Conservation (phyloP, 164 flowering plant species). For the Aristolochia contorta region DNA sequence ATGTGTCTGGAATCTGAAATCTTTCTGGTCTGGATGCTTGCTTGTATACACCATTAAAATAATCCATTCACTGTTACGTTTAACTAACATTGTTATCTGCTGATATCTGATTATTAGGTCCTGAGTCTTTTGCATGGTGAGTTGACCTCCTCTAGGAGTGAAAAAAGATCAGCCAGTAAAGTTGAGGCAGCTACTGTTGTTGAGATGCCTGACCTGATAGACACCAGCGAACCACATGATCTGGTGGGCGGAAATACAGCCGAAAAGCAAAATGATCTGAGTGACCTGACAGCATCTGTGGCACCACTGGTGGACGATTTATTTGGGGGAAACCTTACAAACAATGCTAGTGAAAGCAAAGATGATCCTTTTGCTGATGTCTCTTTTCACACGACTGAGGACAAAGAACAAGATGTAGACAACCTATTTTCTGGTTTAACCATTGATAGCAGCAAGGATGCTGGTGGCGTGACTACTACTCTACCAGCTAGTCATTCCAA, state of each 20-base stretch:
- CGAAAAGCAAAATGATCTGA: slow-evolving; percentile 19
- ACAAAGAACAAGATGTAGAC: slow-evolving; percentile 25
- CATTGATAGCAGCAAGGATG: not conserved
- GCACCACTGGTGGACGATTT: slow-evolving; percentile 56
- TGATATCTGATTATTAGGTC: slow-evolving; percentile 37
- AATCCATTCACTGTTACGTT: not conserved
- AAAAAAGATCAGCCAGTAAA: slow-evolving; percentile 25
- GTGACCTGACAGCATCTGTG: slow-evolving; percentile 13
- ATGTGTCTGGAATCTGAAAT: not conserved
- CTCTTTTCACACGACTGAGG: slow-evolving; percentile 56
- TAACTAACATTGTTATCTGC: not conserved
- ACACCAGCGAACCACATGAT: slow-evolving; percentile 54
- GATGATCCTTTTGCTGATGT: slow-evolving; percentile 96
- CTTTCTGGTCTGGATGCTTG: not conserved
- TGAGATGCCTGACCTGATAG: slow-evolving; percentile 80
- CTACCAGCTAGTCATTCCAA: slow-evolving; percentile 13
- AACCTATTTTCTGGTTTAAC: slow-evolving; percentile 78
- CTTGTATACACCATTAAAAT: not conserved
- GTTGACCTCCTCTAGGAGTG: slow-evolving; percentile 20
- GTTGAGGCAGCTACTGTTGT: slow-evolving; percentile 22
- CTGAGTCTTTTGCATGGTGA: slow-evolving; percentile 55
- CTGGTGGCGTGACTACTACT: slow-evolving; percentile 5
- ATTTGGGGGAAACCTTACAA: slow-evolving; percentile 46
- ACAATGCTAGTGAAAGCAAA: slow-evolving; percentile 28
- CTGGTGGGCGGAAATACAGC: slow-evolving; percentile 23